Percentiles rank a stretch among this genome's conserved stretches.
Evolutionary conservation across 805 yeast genomes (phyloP).

Genomic region (Spathaspora girioi): DNA sequence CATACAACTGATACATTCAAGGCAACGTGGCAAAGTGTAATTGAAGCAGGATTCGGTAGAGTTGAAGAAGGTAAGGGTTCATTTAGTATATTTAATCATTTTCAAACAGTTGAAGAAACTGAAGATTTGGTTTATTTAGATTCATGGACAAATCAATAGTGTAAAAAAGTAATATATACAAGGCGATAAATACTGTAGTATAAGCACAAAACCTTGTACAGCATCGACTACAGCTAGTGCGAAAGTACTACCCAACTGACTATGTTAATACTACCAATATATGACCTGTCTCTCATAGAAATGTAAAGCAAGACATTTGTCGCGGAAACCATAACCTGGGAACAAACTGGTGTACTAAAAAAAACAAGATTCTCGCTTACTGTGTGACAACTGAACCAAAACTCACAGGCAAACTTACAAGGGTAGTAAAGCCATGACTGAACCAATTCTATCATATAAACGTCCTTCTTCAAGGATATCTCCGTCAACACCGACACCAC

Average conservation of each 20-base stretch:
- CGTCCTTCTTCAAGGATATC: background rate
- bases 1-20: constrained; percentile 60
- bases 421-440: background rate
- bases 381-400: no score
- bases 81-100: constrained; percentile 23
- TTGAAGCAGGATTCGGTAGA: constrained; percentile 61
- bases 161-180: background rate
- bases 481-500: constrained; percentile 1
- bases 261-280: no score
- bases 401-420: no score
- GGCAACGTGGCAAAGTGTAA: constrained; percentile 80
- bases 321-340: no score
- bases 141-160: constrained; percentile 23
- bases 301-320: no score
- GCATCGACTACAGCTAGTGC: no score
- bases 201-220: no score
- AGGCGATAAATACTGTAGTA: no score
- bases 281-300: no score
- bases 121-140: constrained; percentile 31
- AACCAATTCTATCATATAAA: constrained; percentile 1
- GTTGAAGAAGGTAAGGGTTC: constrained; percentile 5
- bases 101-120: constrained; percentile 24
- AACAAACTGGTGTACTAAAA: no score
- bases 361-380: no score
- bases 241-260: no score